These are phyloP conservation scores for Fusarium haematococcum DNA, from an alignment of 2,329 filamentous ascomycete genomes.

Conservation along the genomic window DNA sequence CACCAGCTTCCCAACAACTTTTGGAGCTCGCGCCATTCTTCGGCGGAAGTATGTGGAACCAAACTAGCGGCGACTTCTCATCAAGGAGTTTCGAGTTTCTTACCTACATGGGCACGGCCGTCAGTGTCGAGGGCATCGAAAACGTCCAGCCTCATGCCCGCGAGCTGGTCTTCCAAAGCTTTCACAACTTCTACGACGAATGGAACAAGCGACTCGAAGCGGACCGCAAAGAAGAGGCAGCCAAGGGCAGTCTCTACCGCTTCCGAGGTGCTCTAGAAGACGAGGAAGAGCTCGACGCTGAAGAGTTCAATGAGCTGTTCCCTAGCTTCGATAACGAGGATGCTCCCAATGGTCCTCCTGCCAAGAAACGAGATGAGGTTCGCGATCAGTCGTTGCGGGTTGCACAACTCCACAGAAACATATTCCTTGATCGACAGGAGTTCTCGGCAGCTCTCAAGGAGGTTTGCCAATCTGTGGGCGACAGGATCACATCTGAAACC, in stretches of 20 bases:
- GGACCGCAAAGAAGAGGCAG: conserved; percentile 80
- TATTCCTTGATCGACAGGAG: conserved; percentile 60
- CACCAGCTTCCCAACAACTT: conserved; percentile 52
- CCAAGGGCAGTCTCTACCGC: conserved; percentile 82
- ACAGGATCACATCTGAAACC: conserved; percentile 49
- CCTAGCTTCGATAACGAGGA: conserved; percentile 76
- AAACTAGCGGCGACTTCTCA: conserved; percentile 31
- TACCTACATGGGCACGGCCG: conserved; percentile 48
- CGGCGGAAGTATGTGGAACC: conserved; percentile 56
- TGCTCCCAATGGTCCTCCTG: conserved; percentile 48
- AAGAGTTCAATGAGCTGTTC: conserved; percentile 85
- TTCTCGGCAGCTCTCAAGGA: conserved; percentile 56
- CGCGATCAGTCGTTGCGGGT: conserved; percentile 71
- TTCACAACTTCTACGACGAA: conserved; percentile 79
- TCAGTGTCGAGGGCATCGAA: conserved; percentile 61
- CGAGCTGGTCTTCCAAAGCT: conserved; percentile 70
- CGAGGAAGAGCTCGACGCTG: conserved; percentile 78
- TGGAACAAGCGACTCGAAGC: conserved; percentile 83
- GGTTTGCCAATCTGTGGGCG: conserved; percentile 58
- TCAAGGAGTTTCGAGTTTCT: conserved; percentile 58
- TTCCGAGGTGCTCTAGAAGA: conserved; percentile 84
- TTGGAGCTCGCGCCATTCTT: conserved; percentile 67
- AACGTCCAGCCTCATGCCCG: conserved; percentile 58
- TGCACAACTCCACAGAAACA: conserved; percentile 68
- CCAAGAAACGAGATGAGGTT: conserved; percentile 54